Percentiles rank a stretch among this genome's conserved stretches.
These are phyloP conservation scores for Alternaria sp. DNA, from an alignment of 2,329 filamentous ascomycete genomes.

Conservation along the genomic window DNA sequence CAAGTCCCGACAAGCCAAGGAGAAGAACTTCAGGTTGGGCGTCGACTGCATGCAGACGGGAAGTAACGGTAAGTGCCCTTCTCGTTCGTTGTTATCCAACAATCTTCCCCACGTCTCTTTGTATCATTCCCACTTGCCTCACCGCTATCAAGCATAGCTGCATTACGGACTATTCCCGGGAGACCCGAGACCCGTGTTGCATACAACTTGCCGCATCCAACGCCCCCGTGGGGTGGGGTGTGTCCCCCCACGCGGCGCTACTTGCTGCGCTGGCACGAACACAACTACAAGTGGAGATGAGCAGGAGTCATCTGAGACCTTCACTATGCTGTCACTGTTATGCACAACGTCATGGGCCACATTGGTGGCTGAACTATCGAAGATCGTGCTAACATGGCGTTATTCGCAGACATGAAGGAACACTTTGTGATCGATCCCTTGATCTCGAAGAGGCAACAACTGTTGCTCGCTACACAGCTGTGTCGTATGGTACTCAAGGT, in stretches of 20 bases:
- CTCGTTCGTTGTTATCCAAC: constrained; percentile 13
- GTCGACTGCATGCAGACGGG: constrained; percentile 98
- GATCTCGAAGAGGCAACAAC: constrained; percentile 97
- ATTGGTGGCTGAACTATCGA: constrained; percentile 19
- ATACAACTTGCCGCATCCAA: constrained; percentile 20
- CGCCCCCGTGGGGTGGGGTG: constrained; percentile 32
- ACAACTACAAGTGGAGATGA: constrained; percentile 22
- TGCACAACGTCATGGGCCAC: constrained; percentile 10
- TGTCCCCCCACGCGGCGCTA: constrained; percentile 37
- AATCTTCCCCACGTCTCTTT: constrained; percentile 7
- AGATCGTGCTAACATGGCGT: constrained; percentile 38
- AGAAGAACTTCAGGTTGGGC: constrained; percentile 79
- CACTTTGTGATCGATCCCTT: constrained; percentile 98
- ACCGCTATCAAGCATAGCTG: constrained; percentile 25
- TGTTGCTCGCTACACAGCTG: constrained; percentile 94
- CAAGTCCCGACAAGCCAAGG: constrained; percentile 96
- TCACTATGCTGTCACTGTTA: constrained; percentile 19
- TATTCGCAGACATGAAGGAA: constrained; percentile 82
- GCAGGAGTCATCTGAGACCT: constrained; percentile 18
- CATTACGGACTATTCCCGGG: constrained; percentile 14
- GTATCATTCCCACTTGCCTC: constrained; percentile 10
- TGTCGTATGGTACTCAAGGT: constrained; percentile 82
- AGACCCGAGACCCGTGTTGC: constrained; percentile 31
- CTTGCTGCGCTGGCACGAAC: constrained; percentile 22
- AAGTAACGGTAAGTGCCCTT: constrained; percentile 72